These are phyloP conservation scores for Cenchrus fungigraminus DNA, from an alignment of 176 grass and related monocot genomes.

Conservation along the genomic window DNA sequence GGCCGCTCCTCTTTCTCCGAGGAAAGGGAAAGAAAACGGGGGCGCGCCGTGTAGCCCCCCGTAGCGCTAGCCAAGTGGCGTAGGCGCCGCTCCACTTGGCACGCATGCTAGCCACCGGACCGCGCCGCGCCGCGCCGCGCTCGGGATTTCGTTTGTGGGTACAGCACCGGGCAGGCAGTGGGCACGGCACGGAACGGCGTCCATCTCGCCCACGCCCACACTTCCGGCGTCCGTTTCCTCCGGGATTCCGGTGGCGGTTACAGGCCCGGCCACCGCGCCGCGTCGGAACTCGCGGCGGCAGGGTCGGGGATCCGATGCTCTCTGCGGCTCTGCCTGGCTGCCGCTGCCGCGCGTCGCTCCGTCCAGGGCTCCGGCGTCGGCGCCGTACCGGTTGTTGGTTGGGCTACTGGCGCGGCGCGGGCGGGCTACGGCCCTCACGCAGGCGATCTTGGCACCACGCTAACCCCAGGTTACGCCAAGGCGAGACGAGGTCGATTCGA, in stretches of 20 bases:
- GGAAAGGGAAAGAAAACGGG: slow-evolving; percentile 15
- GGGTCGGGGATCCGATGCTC: slow-evolving; percentile 5
- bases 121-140: not conserved
- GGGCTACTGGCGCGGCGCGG: not conserved
- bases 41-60: no score
- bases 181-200: not conserved
- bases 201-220: not conserved
- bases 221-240: not conserved
- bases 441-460: not conserved
- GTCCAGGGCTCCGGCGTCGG: slow-evolving; percentile 3
- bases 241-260: not conserved
- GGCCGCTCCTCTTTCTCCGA: not conserved
- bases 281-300: slow-evolving; percentile 19
- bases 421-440: no score
- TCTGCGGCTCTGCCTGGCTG: not conserved
- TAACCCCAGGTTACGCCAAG: no score
- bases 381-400: not conserved
- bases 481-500: not conserved
- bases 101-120: not conserved
- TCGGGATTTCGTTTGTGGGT: not conserved
- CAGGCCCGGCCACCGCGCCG: not conserved
- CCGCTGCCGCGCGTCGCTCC: not conserved
- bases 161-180: not conserved
- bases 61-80: not conserved
- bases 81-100: not conserved